A percentile compares a stretch with the other conserved stretches of the same genome.
Evolutionary conservation across 1,284 basidiomycete species (phyloP).

Genomic region (Trametes versicolor): DNA sequence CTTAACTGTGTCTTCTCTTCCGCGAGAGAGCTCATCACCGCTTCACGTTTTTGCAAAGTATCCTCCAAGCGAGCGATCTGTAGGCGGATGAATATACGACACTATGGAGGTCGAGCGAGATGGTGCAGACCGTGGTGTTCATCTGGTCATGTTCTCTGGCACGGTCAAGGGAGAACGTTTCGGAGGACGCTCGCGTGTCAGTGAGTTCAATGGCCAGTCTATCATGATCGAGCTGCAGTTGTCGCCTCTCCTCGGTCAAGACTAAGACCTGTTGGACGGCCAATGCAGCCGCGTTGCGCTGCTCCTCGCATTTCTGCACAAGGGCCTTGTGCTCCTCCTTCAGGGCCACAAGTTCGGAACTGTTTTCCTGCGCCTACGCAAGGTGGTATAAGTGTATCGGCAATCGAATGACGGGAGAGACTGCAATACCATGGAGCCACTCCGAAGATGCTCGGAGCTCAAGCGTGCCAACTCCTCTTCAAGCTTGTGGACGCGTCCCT

Average conservation of each 20-base stretch:
- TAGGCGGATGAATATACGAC: neutral
- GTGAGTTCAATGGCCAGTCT: constrained; percentile 8
- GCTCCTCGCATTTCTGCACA: constrained; percentile 13
- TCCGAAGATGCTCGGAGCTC: neutral
- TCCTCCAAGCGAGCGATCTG: constrained; percentile 19
- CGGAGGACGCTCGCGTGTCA: constrained; percentile 1
- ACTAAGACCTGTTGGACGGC: neutral
- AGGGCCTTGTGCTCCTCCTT: constrained; percentile 18
- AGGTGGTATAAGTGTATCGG: neutral
- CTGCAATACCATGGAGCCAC: constrained; percentile 5
- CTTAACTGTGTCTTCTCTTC: constrained; percentile 9
- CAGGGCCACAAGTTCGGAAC: constrained; percentile 4
- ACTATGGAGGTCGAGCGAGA: neutral
- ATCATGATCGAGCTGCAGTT: constrained; percentile 11
- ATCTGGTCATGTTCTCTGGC: constrained; percentile 20
- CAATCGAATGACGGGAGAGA: too few species aligned
- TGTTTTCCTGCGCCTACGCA: constrained; percentile 3
- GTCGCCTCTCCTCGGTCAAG: constrained; percentile 5
- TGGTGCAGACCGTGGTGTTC: constrained; percentile 13
- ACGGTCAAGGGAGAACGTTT: constrained; percentile 1
- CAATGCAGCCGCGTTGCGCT: neutral
- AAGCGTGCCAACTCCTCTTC: constrained; percentile 10
- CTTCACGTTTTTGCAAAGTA: neutral
- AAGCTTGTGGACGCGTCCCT: constrained; percentile 11
- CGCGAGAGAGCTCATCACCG: neutral